Percentiles rank a stretch among this genome's conserved stretches.
phyloP scores from a whole-genome alignment of 768 basidiomycete genomes.

The Rubroboletus pulcherrimus region DNA sequence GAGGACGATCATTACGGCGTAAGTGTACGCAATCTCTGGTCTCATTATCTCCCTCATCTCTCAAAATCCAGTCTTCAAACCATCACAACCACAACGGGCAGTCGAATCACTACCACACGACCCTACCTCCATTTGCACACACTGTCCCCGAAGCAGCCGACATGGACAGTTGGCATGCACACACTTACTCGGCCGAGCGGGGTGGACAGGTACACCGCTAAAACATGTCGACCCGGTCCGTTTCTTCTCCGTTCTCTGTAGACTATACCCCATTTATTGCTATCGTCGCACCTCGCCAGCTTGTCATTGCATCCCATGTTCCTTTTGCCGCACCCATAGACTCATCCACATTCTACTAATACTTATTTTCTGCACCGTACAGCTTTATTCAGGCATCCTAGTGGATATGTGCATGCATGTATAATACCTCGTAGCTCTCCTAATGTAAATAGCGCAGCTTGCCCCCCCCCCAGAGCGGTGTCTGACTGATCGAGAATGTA shows the following conservation, averaged over 20 bases:
- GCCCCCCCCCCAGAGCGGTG: background rate
- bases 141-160: conserved; percentile 36
- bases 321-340: conserved; percentile 23
- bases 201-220: conserved; percentile 57
- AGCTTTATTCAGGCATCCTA: conserved; percentile 34
- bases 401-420: conserved; percentile 39
- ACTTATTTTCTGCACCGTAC: conserved; percentile 33
- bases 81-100: conserved; percentile 32
- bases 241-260: conserved; percentile 14
- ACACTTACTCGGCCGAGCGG: conserved; percentile 58
- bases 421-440: conserved; percentile 29
- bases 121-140: conserved; percentile 48
- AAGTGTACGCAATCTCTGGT: conserved; percentile 21
- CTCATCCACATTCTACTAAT: conserved; percentile 32
- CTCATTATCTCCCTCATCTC: background rate
- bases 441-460: conserved; percentile 32
- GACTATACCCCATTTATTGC: conserved; percentile 37
- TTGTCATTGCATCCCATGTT: conserved; percentile 15
- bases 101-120: conserved; percentile 39
- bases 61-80: conserved; percentile 26
- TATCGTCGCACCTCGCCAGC: conserved; percentile 24
- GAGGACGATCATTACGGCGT: conserved; percentile 64
- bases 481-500: conserved; percentile 14
- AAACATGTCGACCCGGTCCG: conserved; percentile 9
- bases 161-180: conserved; percentile 58